Base-by-base conservation (phyloP, 345 rosid genomes). In the Citrus australasica region DNA sequence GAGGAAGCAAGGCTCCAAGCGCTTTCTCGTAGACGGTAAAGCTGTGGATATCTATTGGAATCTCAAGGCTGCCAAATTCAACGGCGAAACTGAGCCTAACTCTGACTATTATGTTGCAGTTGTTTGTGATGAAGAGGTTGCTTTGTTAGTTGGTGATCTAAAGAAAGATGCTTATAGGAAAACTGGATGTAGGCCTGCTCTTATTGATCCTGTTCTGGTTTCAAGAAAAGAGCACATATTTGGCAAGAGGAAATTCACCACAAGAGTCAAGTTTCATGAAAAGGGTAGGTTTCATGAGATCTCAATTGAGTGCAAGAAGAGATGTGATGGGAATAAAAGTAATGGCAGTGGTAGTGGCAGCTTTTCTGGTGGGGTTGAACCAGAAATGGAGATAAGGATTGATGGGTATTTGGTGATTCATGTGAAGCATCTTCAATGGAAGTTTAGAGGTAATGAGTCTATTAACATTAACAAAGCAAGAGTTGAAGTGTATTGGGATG, bases 51-150 rank as follows among this genome's bases (percentile, higher is more conserved):
- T 92, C 17, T 87, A 81, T 76, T 92, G 94, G 97, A 92, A 90
- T 85, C 86, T 90, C 58, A 88, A 87, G 71, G 79, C 85, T 25
- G 93, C 92, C 10, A 92, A 86, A 79, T 92, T 92, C 83, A 86
- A 85, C 13, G 92, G 93, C 2, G 94, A 90, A 84, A 86, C 92
- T 1, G 92, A 92, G 78, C 97, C 97, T 10, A 70, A 10, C 69
- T 87, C 92, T 0, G 92, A 89, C 13, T 90, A 87, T 81, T 96
- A 90, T 51, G 95, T 96, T 11, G 99, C 93, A n/a, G 84, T 96
- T 35, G 98, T 93, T 30, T 88, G 86, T 17, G 82, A 94, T 1
- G 90, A 89, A 80, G 99, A 94, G 73, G 95, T 94, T 17, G 90
- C 90, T 59, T 71, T 94, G 35, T 81, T 96, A 1, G 85, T 96